A percentile compares a stretch with the other conserved stretches of the same genome.
phyloP scores from a whole-genome alignment of 2,329 filamentous ascomycete genomes.

The Ramularia collo-cygni region DNA sequence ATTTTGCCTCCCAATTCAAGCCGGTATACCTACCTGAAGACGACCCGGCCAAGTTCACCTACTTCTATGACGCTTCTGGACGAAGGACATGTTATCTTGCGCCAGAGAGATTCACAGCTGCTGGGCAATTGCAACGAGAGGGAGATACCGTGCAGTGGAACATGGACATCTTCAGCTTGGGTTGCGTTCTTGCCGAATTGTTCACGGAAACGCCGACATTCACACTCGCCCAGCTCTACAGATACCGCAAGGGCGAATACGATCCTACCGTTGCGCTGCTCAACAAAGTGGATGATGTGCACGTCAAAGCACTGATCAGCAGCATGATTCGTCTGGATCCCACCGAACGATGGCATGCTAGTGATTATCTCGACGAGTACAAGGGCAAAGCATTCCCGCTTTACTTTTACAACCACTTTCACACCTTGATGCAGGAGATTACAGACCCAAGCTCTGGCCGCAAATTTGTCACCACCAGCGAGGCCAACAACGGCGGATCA shows the following conservation, averaged over 20 bases:
- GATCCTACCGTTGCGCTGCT: conserved; percentile 76
- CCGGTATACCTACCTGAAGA: conserved; percentile 90
- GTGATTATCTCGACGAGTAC: conserved; percentile 91
- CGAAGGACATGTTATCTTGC: conserved; percentile 91
- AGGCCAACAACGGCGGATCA: conserved; percentile 71
- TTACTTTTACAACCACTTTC: conserved; percentile 96
- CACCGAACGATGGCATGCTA: conserved; percentile 82
- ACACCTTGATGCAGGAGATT: conserved; percentile 95
- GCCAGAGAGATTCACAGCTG: conserved; percentile 78
- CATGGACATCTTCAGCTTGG: conserved; percentile 97
- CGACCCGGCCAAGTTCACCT: conserved; percentile 94
- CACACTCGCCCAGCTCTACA: conserved; percentile 90
- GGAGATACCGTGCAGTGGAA: conserved; percentile 56
- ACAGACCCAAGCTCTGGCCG: conserved; percentile 83
- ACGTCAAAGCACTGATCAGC: conserved; percentile 79
- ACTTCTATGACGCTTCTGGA: conserved; percentile 92
- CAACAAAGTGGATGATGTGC: conserved; percentile 77
- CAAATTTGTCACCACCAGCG: conserved; percentile 59
- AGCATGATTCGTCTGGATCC: conserved; percentile 97
- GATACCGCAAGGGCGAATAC: conserved; percentile 87
- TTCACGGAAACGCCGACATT: conserved; percentile 97
- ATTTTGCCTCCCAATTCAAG: conserved; percentile 95
- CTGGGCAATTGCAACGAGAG: conserved; percentile 53
- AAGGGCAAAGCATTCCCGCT: conserved; percentile 85
- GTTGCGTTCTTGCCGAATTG: conserved; percentile 93